Percentiles rank a stretch among this genome's conserved stretches.
Evolutionary conservation across 768 basidiomycete species (phyloP).

Genomic region (Nidularia sp.): DNA sequence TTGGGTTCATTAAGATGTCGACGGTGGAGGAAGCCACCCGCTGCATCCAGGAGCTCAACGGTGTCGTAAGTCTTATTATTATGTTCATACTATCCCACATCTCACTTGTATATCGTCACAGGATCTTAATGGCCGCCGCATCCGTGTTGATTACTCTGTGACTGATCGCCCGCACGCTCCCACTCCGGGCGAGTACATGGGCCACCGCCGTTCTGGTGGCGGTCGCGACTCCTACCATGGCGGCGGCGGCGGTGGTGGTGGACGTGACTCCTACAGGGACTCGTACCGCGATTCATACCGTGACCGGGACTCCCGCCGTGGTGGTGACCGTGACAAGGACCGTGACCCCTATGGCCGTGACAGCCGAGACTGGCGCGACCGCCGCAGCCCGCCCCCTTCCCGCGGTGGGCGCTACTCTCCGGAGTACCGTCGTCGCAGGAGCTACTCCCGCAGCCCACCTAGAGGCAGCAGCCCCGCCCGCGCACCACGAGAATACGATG

Average conservation of each 20-base stretch:
- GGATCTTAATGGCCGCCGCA: slow-evolving; percentile 93
- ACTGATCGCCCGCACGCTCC: slow-evolving; percentile 93
- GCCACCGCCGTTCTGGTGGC: slow-evolving; percentile 60
- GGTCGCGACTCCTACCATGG: slow-evolving; percentile 30
- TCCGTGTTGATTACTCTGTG: slow-evolving; percentile 96
- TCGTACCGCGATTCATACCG: slow-evolving; percentile 43
- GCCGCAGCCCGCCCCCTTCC: slow-evolving; percentile 67
- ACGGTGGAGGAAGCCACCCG: slow-evolving; percentile 82
- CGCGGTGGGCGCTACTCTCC: slow-evolving; percentile 70
- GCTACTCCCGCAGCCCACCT: slow-evolving; percentile 78
- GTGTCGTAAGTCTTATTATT: slow-evolving; percentile 58
- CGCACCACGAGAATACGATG: slow-evolving; percentile 22
- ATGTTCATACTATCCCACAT: background rate
- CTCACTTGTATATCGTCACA: slow-evolving; percentile 21
- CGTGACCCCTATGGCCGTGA: slow-evolving; percentile 69
- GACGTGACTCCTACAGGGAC: slow-evolving; percentile 25
- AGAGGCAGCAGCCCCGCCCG: slow-evolving; percentile 57
- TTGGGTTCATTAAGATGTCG: slow-evolving; percentile 96
- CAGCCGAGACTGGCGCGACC: slow-evolving; percentile 73
- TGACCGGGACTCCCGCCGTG: slow-evolving; percentile 42
- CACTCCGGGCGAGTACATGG: slow-evolving; percentile 98
- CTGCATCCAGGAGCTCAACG: slow-evolving; percentile 90
- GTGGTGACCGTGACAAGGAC: slow-evolving; percentile 49
- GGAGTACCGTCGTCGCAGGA: slow-evolving; percentile 70
- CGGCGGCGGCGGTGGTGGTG: slow-evolving; percentile 30